Evolutionary conservation across 2,329 filamentous ascomycete species (phyloP), one percentile per base, ranked within the genome.

Genomic region (Fusarium penzigii): DNA sequence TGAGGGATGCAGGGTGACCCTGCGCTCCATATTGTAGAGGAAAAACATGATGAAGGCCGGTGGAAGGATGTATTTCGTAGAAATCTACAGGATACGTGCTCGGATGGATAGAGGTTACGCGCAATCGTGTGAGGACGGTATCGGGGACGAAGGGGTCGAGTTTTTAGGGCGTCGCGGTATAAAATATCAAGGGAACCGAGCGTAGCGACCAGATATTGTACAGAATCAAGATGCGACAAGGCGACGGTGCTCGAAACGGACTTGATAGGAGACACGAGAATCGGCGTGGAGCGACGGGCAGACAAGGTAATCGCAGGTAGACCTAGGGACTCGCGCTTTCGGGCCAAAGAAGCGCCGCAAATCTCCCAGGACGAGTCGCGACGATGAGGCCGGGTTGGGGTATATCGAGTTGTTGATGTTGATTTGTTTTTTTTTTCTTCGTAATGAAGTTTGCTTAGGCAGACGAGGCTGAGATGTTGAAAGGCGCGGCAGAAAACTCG

Each of bases 11-110:
- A 99, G 84, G 64, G 91, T 92, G 67, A 97, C 92, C 69, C 90
- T 88, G 70, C 93, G 92, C 77, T 96, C 92, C 74, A 97, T 88
- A 70, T 96, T 93, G 75, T 96, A 91, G 61, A 99, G 89, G 79
- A 99, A 99, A 75, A 97, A 99, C 94, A 99, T 99, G 65, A 44
- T 52, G 58, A 52, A 51, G 42, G 49, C 29, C 9, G 39, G 38
- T 17, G 46, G 50, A 55, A 48, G 40, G 48, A 45, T 39, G n/a
- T 48, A 52, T 55, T 39, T 32, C 17, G 20, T 9, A 13, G 38
- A 50, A 32, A 42, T 38, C 44, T 50, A 42, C 20, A 34, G 20
- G 46, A 17, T 46, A 16, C 25, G 43, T 46, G 42, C 20, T 50
- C 43, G 48, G 42, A 34, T 55, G 34, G 43, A 44, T 17, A 50